Evolutionary conservation across 441 rosid species (phyloP), one percentile per base, ranked within the genome.

Genomic region (Macaranga tanarius): DNA sequence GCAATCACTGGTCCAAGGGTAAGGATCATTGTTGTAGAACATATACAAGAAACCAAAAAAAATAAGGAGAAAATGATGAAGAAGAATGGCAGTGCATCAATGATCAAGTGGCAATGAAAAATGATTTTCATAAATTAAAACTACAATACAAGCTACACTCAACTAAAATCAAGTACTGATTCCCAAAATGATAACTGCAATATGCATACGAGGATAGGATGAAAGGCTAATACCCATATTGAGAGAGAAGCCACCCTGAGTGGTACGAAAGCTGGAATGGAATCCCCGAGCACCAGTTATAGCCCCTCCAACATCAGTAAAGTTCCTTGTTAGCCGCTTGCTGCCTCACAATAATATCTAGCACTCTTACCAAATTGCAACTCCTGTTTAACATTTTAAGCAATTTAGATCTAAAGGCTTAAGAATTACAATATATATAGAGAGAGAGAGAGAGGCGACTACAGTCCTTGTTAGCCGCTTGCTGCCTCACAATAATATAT

Each of bases 301-400:
- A 51, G 96, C 97, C 67, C 87, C 96, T 28, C 95, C 97, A 47
- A 93, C 86, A 57, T 90, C 90, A 60, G 69, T 56, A 75, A 79
- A 81, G 77, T 79, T 84, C 72, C 72, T 71, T 48, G 82, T 83
- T 85, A 79, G 93, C 93, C 80, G 89, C 93, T 22, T 98, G 89
- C 74, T 93, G 99, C 71, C 91, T 84, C 23, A 93, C n/a, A n/a
- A n/a, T n/a, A n/a, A n/a, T n/a, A n/a, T n/a, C n/a, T n/a, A n/a
- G n/a, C n/a, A n/a, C n/a, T n/a, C n/a, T n/a, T n/a, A n/a, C 95
- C 82, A 95, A 78, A 79, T 92, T 93, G 76, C 98, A 95, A 25
- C 92, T 96, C 81, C 98, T 92, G 82, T 50, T 45, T 70, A 69
- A 28, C 51, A 42, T 45, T 48, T 54, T n/a, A 67, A 62, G 22